Evolutionary conservation across 768 basidiomycete genomes (phyloP).

Genomic region (Atractiella rhizophila): DNA sequence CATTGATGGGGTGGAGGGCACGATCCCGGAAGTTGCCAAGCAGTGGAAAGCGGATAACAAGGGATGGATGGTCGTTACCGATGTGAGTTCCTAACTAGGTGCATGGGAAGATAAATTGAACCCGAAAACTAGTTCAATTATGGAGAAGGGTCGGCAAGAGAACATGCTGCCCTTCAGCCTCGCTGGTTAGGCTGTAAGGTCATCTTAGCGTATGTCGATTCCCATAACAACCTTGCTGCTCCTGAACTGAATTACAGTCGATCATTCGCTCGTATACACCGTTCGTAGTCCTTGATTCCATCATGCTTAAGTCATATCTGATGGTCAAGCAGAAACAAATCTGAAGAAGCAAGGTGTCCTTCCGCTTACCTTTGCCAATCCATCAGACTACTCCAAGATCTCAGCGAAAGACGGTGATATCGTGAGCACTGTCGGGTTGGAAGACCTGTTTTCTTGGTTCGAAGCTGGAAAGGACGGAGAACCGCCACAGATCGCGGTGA

Average conservation of each 20-base stretch:
- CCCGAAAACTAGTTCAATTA: slow-evolving; percentile 38
- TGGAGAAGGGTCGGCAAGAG: slow-evolving; percentile 89
- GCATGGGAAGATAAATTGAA: not conserved
- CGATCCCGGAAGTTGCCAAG: slow-evolving; percentile 77
- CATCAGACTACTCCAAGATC: slow-evolving; percentile 59
- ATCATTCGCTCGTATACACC: slow-evolving; percentile 89
- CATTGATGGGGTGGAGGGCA: slow-evolving; percentile 34
- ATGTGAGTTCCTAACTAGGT: slow-evolving; percentile 22
- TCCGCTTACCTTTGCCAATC: slow-evolving; percentile 78
- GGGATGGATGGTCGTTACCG: slow-evolving; percentile 88
- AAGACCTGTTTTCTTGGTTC: slow-evolving; percentile 27
- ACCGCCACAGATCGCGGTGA: slow-evolving; percentile 24
- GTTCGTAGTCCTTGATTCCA: slow-evolving; percentile 17
- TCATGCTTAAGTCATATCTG: too few relatives aligned
- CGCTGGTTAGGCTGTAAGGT: slow-evolving; percentile 28
- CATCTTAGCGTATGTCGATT: slow-evolving; percentile 21
- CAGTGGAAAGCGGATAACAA: slow-evolving; percentile 54
- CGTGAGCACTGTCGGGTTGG: slow-evolving; percentile 60
- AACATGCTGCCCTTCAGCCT: slow-evolving; percentile 91
- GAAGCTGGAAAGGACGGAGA: slow-evolving; percentile 22
- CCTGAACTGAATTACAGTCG: slow-evolving; percentile 24
- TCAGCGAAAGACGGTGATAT: slow-evolving; percentile 41
- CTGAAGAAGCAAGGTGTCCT: slow-evolving; percentile 84
- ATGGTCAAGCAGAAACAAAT: too few relatives aligned
- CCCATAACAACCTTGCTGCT: slow-evolving; percentile 33